A percentile compares a stretch with the other conserved stretches of the same genome.
Evolutionary conservation across 2,329 filamentous ascomycete genomes (phyloP).

Genomic region (Talaromyces albobiverticillius): DNA sequence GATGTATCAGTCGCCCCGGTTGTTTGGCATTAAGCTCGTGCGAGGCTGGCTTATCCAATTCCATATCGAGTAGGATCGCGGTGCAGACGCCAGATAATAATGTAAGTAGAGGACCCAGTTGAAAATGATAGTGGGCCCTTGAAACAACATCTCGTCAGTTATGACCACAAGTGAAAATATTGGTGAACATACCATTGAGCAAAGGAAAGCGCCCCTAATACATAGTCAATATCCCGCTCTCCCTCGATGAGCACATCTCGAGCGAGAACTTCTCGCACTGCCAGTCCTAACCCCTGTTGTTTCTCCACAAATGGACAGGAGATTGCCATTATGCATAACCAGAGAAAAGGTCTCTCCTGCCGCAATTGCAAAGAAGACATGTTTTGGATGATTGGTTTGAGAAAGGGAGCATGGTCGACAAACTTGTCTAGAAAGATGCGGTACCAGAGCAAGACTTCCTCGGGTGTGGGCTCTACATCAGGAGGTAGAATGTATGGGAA

Average conservation of each 20-base stretch:
- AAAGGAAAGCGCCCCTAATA: slow-evolving; percentile 50
- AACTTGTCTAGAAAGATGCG: slow-evolving; percentile 41
- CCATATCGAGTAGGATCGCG: slow-evolving; percentile 16
- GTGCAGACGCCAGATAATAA: slow-evolving; percentile 18
- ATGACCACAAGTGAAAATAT: neutral
- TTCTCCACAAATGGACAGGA: slow-evolving; percentile 43
- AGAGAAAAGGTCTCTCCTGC: slow-evolving; percentile 48
- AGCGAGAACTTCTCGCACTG: slow-evolving; percentile 45
- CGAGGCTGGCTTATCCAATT: slow-evolving; percentile 17
- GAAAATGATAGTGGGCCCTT: slow-evolving; percentile 12
- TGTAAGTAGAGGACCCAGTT: slow-evolving; percentile 18
- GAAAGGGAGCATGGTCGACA: slow-evolving; percentile 46
- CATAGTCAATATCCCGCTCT: slow-evolving; percentile 52
- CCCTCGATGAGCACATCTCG: slow-evolving; percentile 48
- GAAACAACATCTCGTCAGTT: neutral
- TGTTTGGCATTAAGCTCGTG: slow-evolving; percentile 8
- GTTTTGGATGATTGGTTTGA: slow-evolving; percentile 39
- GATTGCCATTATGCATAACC: slow-evolving; percentile 49
- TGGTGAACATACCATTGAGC: slow-evolving; percentile 43
- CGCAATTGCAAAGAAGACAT: slow-evolving; percentile 39
- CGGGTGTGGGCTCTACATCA: slow-evolving; percentile 21
- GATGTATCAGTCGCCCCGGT: neutral
- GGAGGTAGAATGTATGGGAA: slow-evolving; percentile 6
- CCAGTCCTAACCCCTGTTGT: slow-evolving; percentile 41
- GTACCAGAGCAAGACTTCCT: slow-evolving; percentile 42